Percentiles rank a stretch among this genome's conserved stretches.
Evolutionary conservation across 208 protist genomes (phyloP).

Genomic region (Histomonas meleagridis): DNA sequence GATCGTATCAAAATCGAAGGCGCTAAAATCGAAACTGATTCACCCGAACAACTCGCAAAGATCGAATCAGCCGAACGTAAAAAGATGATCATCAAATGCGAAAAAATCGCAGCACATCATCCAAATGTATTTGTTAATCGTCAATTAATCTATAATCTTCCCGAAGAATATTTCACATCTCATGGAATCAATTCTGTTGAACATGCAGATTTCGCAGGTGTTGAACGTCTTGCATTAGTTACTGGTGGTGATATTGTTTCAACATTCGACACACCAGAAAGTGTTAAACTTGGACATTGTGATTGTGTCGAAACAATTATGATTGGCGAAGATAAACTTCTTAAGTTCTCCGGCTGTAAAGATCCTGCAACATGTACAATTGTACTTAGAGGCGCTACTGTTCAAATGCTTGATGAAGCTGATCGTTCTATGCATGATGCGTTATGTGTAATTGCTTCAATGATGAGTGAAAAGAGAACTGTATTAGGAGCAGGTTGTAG

Average conservation of each 20-base stretch:
- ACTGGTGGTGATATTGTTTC: slow-evolving; percentile 91
- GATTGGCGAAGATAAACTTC: slow-evolving; percentile 89
- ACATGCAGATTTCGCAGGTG: slow-evolving; percentile 96
- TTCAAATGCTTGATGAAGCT: slow-evolving; percentile 93
- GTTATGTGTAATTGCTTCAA: slow-evolving; percentile 91
- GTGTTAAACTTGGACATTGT: slow-evolving; percentile 68
- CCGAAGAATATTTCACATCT: slow-evolving; percentile 88
- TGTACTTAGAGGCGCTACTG: slow-evolving; percentile 90
- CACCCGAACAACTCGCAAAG: slow-evolving; percentile 72
- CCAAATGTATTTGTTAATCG: slow-evolving; percentile 89
- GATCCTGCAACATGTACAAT: slow-evolving; percentile 91
- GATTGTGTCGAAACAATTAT: slow-evolving; percentile 67
- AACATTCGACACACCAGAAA: slow-evolving; percentile 88
- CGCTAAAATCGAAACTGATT: slow-evolving; percentile 66
- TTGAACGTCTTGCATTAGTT: slow-evolving; percentile 64
- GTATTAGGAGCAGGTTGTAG: slow-evolving; percentile 88
- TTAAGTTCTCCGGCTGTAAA: slow-evolving; percentile 83
- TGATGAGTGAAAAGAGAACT: slow-evolving; percentile 68
- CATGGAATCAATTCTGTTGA: slow-evolving; percentile 85
- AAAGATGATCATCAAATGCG: slow-evolving; percentile 75
- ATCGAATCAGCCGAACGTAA: slow-evolving; percentile 93
- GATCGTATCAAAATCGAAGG: slow-evolving; percentile 81
- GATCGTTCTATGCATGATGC: slow-evolving; percentile 98
- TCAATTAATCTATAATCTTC: slow-evolving; percentile 98
- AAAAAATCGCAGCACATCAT: slow-evolving; percentile 61